Base-by-base conservation (phyloP, 306 rosid species). In the Castanea crenata region DNA sequence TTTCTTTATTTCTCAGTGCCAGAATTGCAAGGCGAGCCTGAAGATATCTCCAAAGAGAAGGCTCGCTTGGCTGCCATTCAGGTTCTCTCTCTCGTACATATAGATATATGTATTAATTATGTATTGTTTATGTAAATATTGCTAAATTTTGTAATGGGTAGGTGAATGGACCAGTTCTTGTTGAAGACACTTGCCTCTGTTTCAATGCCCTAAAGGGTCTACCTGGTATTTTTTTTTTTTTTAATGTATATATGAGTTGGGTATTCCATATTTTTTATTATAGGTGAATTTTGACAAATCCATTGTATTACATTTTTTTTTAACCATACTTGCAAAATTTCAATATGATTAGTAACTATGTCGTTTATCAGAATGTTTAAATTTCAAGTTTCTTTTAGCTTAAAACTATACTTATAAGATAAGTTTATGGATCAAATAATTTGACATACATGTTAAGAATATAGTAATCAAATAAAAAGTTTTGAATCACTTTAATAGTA, bases 181-280 rank as follows among this genome's bases (percentile, higher is more conserved):
- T 94, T 21, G 99, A 94, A 89, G 97, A 94, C 77, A 92, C 97
- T 65, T 94, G 97, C 88, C 99, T 94, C 69, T 94, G 99, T 87
- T 94, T 92, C 90, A 94, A 92, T 90, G 93, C 97, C 65, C 86
- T 94, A 74, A 90, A 92, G 86, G 99, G 99, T 85, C 99, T 94
- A 78, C 99, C 99, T 55, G 99, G 99, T 95, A 71, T 69, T 69
- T 79, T 2, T 11, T 71, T 23, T 1, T 58, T 10, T 56, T 13
- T 75, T 2, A 55, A 80, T 54, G 23, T 51, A 70, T 84, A 65
- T 49, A 56, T 72, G 10, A 15, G 41, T 32, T 41, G 46, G 46
- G 11, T 8, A 8, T 41, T 38, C 11, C 2, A 41, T 41, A 38
- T 8, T 41, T 41, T 41, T 41, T 41, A 41, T 41, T 41, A 41